Percentiles rank a stretch among this genome's conserved stretches.
These are phyloP conservation scores for Arabidopsis suecica DNA, from an alignment of 345 rosid species.

Conservation along the genomic window DNA sequence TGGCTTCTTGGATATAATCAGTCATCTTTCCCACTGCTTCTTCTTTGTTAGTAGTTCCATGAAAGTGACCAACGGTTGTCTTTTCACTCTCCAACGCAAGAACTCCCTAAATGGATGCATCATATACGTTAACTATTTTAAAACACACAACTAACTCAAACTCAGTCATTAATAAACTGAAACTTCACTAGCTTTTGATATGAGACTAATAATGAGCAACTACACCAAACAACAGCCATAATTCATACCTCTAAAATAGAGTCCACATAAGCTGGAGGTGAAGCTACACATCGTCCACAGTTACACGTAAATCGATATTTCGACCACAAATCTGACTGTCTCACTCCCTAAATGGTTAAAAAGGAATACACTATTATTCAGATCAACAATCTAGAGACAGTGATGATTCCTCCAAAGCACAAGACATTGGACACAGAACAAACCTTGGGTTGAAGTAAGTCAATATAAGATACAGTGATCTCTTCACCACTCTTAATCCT, in stretches of 20 bases:
- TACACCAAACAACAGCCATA: not conserved
- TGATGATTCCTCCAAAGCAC: not conserved
- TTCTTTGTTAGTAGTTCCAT: slow-evolving; percentile 42
- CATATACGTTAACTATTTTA: not conserved
- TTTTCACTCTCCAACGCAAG: slow-evolving; percentile 33
- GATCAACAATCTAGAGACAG: not conserved
- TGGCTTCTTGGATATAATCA: slow-evolving; percentile 57
- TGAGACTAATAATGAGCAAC: not conserved
- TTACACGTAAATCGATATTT: slow-evolving; percentile 71
- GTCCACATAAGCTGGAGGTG: slow-evolving; percentile 66
- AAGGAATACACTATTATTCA: not conserved
- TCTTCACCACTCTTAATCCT: slow-evolving; percentile 61
- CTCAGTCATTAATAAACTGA: not conserved
- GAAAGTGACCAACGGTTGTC: slow-evolving; percentile 36
- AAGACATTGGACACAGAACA: not conserved
- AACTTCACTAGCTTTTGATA: not conserved
- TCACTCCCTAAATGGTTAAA: slow-evolving; percentile 52
- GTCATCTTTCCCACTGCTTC: slow-evolving; percentile 48
- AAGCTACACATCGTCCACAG: slow-evolving; percentile 65
- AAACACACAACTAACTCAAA: not conserved
- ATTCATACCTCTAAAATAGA: slow-evolving; percentile 59
- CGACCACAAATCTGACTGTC: slow-evolving; percentile 68
- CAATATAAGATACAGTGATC: slow-evolving; percentile 73
- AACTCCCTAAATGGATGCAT: slow-evolving; percentile 55
- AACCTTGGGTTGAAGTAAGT: slow-evolving; percentile 81